These are phyloP conservation scores for Alternaria rosae DNA, from an alignment of 2,329 filamentous ascomycete species.

Conservation along the genomic window DNA sequence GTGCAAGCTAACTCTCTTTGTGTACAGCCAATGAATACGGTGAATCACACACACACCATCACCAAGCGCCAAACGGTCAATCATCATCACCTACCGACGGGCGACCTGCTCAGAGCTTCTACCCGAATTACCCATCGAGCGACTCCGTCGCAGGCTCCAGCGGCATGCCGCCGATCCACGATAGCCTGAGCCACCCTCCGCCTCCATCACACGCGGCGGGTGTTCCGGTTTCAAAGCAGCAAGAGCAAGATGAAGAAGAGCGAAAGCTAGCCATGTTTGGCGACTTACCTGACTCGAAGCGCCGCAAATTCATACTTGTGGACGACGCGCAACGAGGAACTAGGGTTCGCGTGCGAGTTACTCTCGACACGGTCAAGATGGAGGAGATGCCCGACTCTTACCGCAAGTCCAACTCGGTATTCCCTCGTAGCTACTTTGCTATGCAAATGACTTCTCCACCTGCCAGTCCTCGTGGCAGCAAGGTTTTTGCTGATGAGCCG, in stretches of 20 bases:
- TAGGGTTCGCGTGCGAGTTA: conserved; percentile 86
- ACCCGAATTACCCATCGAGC: conserved; percentile 70
- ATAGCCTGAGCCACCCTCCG: conserved; percentile 60
- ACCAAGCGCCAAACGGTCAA: conserved; percentile 66
- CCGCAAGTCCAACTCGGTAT: conserved; percentile 87
- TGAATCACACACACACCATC: conserved; percentile 72
- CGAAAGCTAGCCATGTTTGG: conserved; percentile 78
- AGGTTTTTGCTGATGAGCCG: conserved; percentile 74
- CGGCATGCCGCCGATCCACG: conserved; percentile 71
- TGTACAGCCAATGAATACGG: conserved; percentile 63
- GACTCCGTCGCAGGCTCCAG: conserved; percentile 60
- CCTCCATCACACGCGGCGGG: conserved; percentile 52
- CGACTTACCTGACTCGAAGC: conserved; percentile 86
- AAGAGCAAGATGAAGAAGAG: conserved; percentile 63
- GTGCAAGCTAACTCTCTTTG: conserved; percentile 55
- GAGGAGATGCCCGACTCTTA: conserved; percentile 96
- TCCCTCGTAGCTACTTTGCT: conserved; percentile 88
- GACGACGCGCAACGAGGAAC: conserved; percentile 80
- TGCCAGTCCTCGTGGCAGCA: conserved; percentile 74
- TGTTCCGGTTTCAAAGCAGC: conserved; percentile 56
- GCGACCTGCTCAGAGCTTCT: conserved; percentile 79
- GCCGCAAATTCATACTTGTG: conserved; percentile 95
- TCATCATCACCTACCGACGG: conserved; percentile 68
- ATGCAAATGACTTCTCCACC: conserved; percentile 90
- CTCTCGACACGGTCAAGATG: conserved; percentile 91